Conservation (phyloP, 441 rosid genomes). For the Gossypium gossypioides region DNA sequence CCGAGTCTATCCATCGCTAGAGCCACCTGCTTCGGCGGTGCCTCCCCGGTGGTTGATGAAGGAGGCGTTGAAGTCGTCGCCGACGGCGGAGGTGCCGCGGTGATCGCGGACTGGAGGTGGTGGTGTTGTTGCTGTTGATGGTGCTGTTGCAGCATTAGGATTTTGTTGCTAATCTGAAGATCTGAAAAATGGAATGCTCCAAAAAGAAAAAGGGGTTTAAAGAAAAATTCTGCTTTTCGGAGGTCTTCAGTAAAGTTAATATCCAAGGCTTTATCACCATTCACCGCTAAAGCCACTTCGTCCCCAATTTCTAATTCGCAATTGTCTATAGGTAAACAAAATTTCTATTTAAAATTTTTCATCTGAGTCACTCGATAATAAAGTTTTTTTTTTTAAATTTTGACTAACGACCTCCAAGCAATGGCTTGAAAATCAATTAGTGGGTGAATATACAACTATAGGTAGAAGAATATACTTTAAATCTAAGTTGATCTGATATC, state of each 20-base stretch:
- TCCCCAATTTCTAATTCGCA: no score
- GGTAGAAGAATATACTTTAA: accelerated
- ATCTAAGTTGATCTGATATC: no score
- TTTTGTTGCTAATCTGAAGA: background rate
- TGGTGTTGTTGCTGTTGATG: conserved; percentile 17
- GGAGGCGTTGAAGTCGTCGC: conserved; percentile 21
- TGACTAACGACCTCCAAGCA: no score
- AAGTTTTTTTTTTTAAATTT: no score
- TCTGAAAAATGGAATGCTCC: background rate
- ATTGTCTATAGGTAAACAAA: no score
- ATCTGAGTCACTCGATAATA: no score
- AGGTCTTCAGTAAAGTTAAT: background rate
- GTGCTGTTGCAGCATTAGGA: conserved; percentile 13
- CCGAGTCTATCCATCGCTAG: conserved; percentile 83
- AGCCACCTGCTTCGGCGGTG: conserved; percentile 95
- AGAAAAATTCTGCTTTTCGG: conserved; percentile 41
- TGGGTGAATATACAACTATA: no score
- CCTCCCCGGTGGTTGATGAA: conserved; percentile 37
- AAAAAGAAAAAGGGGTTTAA: background rate
- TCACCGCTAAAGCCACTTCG: no score
- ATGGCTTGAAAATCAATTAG: no score
- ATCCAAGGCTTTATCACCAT: no score
- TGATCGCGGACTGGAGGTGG: conserved; percentile 15
- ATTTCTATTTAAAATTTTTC: no score
- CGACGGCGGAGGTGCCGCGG: conserved; percentile 19